Evolutionary conservation across 2,329 filamentous ascomycete genomes (phyloP).

Genomic region (Endocalyx cinctus): DNA sequence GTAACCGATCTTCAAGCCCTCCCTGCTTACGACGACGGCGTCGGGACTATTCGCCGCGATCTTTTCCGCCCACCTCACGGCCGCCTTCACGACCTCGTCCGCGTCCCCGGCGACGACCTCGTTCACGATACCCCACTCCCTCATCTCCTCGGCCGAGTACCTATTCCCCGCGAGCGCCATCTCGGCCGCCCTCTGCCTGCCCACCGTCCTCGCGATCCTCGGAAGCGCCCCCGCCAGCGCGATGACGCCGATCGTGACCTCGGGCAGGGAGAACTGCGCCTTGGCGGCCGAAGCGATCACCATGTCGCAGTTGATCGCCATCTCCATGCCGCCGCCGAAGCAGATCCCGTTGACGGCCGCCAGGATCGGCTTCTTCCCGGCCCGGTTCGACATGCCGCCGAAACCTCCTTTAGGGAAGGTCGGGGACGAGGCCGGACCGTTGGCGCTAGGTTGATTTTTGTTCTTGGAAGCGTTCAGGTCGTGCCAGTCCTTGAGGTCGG

Average conservation of each 20-base stretch:
- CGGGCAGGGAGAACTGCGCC: conserved; percentile 65
- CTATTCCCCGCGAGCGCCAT: conserved; percentile 62
- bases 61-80: conserved; percentile 55
- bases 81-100: conserved; percentile 47
- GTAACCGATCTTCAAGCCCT: conserved; percentile 69
- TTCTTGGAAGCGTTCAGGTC: conserved; percentile 30
- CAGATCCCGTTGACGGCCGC: conserved; percentile 73
- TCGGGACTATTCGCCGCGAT: conserved; percentile 69
- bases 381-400: conserved; percentile 60
- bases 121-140: conserved; percentile 67
- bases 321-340: conserved; percentile 73
- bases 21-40: conserved; percentile 67
- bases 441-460: neutral
- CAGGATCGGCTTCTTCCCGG: conserved; percentile 69
- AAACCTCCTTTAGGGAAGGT: conserved; percentile 48
- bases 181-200: conserved; percentile 65
- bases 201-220: conserved; percentile 60
- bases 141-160: conserved; percentile 55
- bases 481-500: conserved; percentile 64
- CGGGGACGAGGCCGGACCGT: conserved; percentile 1
- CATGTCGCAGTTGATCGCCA: conserved; percentile 69
- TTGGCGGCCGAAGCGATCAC: conserved; percentile 51
- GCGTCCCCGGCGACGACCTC: conserved; percentile 43
- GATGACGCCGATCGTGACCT: conserved; percentile 66
- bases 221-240: conserved; percentile 68